Conservation (phyloP, 164 flowering plant genomes). For the Nymphaea colorata region DNA sequence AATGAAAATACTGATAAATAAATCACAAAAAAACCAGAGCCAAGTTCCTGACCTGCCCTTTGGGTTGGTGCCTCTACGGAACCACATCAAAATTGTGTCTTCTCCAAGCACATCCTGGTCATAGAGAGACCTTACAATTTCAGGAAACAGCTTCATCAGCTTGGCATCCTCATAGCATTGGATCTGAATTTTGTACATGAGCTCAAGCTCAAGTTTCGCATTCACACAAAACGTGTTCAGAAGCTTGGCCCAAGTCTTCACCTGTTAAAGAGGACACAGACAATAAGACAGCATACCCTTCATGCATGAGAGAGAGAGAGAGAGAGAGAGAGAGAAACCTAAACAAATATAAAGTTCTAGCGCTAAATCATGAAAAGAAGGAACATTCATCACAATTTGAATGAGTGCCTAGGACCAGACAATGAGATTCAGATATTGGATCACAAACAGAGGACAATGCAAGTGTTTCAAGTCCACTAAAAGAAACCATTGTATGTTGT, state of each 20-base stretch:
- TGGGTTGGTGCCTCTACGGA: slow-evolving; percentile 79
- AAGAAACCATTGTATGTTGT: too few relatives aligned
- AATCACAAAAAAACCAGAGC: not conserved
- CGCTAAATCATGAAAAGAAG: too few relatives aligned
- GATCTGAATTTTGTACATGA: slow-evolving; percentile 88
- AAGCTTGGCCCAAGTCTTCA: slow-evolving; percentile 83
- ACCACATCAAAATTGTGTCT: slow-evolving; percentile 94
- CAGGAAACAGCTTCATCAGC: slow-evolving; percentile 49
- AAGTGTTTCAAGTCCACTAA: too few relatives aligned
- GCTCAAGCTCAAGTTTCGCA: slow-evolving; percentile 91
- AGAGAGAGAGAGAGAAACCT: not conserved
- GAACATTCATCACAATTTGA: too few relatives aligned
- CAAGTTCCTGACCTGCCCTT: slow-evolving; percentile 73
- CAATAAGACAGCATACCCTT: not conserved
- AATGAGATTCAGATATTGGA: too few relatives aligned
- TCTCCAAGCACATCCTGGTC: slow-evolving; percentile 97
- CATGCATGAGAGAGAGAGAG: not conserved
- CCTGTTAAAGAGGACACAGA: slow-evolving; percentile 27
- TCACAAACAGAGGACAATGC: too few relatives aligned
- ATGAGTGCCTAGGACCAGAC: too few relatives aligned
- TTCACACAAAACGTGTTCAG: slow-evolving; percentile 74
- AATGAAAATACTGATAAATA: not conserved
- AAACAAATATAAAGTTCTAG: too few relatives aligned
- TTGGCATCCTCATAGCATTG: slow-evolving; percentile 98
- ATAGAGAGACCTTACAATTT: slow-evolving; percentile 70